A percentile compares a stretch with the other conserved stretches of the same genome.
Evolutionary conservation across 106 monocot species (phyloP).

Genomic region (Platanthera zijinensis): DNA sequence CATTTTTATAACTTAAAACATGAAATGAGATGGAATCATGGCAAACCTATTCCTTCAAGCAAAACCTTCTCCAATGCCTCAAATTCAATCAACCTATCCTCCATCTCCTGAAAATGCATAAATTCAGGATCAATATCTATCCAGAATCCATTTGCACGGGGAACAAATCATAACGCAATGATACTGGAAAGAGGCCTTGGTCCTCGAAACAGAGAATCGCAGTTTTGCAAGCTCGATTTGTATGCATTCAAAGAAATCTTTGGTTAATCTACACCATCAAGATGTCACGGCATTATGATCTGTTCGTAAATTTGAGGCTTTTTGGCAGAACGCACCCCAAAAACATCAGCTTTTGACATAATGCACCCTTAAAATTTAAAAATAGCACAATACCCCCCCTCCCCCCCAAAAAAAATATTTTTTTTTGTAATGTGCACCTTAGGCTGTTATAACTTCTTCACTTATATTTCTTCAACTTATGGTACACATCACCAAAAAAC

Average conservation of each 20-base stretch:
- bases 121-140: not conserved
- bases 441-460: too few species aligned
- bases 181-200: slow-evolving; percentile 26
- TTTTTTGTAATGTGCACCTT: too few species aligned
- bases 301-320: not conserved
- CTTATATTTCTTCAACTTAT: too few species aligned
- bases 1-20: not conserved
- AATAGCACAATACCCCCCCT: too few species aligned
- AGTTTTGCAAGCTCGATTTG: slow-evolving; percentile 67
- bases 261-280: slow-evolving; percentile 46
- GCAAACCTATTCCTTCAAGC: slow-evolving; percentile 74
- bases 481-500: too few species aligned
- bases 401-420: too few species aligned
- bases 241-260: slow-evolving; percentile 76
- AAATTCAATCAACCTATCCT: slow-evolving; percentile 71
- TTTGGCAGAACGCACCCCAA: too few species aligned
- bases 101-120: slow-evolving; percentile 58
- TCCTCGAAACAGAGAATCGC: slow-evolving; percentile 56
- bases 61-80: slow-evolving; percentile 92
- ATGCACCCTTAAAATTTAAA: too few species aligned
- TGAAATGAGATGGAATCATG: not conserved
- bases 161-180: too few species aligned
- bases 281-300: not conserved
- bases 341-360: too few species aligned
- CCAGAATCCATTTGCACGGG: not conserved